Evolutionary conservation across 495 filamentous ascomycete species (phyloP).

Genomic region (Penicillium ucsense): DNA sequence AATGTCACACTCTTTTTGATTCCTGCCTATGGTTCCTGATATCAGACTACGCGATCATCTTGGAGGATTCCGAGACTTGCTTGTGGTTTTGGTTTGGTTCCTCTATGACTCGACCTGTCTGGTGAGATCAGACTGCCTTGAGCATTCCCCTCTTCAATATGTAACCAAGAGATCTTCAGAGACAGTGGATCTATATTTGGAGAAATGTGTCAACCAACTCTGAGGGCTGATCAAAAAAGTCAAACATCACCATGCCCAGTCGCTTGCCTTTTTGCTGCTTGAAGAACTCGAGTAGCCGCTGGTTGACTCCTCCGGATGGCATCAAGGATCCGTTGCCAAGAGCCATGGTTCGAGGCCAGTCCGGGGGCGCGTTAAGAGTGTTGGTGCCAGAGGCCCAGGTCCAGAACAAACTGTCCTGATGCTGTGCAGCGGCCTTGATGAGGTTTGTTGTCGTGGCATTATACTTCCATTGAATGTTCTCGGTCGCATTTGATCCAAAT

Average conservation of each 20-base stretch:
- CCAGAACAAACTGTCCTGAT: conserved; percentile 35
- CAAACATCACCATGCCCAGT: conserved; percentile 41
- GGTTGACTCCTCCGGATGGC: conserved; percentile 29
- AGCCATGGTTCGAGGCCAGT: conserved; percentile 40
- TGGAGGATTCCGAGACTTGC: too few relatives aligned
- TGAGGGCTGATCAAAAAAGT: conserved; percentile 26
- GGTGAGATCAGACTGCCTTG: too few relatives aligned
- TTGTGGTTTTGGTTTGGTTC: too few relatives aligned
- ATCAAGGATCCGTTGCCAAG: conserved; percentile 33
- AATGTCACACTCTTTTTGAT: too few relatives aligned
- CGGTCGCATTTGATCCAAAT: conserved; percentile 14
- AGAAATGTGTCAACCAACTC: conserved; percentile 11
- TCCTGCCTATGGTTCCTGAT: too few relatives aligned
- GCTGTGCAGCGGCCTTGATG: conserved; percentile 15
- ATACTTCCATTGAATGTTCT: conserved; percentile 33
- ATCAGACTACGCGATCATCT: too few relatives aligned
- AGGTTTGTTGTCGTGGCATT: conserved; percentile 27
- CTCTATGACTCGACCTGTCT: too few relatives aligned
- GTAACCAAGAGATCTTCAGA: too few relatives aligned
- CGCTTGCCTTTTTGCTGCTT: conserved; percentile 16
- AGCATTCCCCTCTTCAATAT: too few relatives aligned
- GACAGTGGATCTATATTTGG: not conserved
- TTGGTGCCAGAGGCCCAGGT: conserved; percentile 40
- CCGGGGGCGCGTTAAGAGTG: conserved; percentile 27
- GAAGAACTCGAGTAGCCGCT: conserved; percentile 12